Evolutionary conservation across 1,284 basidiomycete genomes (phyloP), one percentile per base, ranked within the genome.

Genomic region (Marasmius sp.): DNA sequence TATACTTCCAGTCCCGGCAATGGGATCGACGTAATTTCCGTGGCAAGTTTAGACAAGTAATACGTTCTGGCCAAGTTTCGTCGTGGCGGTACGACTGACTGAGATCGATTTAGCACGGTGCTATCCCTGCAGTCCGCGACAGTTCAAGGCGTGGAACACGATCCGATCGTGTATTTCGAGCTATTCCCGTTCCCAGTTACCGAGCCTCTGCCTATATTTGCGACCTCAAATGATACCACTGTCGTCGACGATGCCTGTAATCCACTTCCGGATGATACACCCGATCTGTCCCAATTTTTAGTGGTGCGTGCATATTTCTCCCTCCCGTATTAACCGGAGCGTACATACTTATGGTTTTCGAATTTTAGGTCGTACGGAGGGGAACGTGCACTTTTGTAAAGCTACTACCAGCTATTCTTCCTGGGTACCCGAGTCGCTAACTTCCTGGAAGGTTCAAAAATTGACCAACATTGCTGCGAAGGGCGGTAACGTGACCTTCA

Each of bases 241-340:
- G 69, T 79, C 8, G 68, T 70, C 4, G 74, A 81, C 64, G 85
- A 87, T 67, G 85, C 84, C 1, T 87, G 85, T 71, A 67, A 77
- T 55, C 75, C 84, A 6, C 76, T 87, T 3, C 84, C 85, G 3
- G 78, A 76, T 41, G 71, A 65, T 48, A 86, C 82, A 0, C 85
- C 85, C 0, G 79, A 86, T 67, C 75, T 88, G 3, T 79, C 80
- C 7, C 65, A 66, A 1, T 81, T 74, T 54, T 66, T 85, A 11
- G 81, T 82, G 3, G 5, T 84, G 82, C 63, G 80, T 82, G 59
- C 16, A 3, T 54, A 12, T n/a, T 33, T 16, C 34, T 20, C 51
- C 48, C 69, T 72, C 3, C 73, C 65, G 18, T 74, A 75, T 2
- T 2, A 5, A 27, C 27, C 27, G 53, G 75, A 79, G 66, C 70